Percentiles rank a stretch among this genome's conserved stretches.
Evolutionary conservation across 1,139 yeast genomes (phyloP).

Genomic region (Candida labiduridarum): DNA sequence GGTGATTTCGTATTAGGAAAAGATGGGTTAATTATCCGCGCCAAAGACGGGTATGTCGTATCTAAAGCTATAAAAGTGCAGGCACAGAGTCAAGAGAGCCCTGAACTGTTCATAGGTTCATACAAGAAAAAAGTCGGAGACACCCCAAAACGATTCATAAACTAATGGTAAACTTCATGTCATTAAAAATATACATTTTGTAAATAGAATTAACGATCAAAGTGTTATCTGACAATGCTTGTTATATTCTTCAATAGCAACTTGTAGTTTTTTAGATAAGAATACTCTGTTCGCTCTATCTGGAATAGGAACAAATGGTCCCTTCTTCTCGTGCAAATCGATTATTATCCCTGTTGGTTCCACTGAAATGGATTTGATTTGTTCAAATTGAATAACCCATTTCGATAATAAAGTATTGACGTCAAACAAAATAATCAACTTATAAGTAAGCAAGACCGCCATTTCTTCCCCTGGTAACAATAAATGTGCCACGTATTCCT

Average conservation of each 20-base stretch:
- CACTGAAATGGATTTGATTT: slow-evolving; percentile 67
- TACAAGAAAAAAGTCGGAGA: slow-evolving; percentile 16
- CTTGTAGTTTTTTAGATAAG: slow-evolving; percentile 71
- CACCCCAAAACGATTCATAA: slow-evolving; percentile 14
- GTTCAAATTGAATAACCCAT: slow-evolving; percentile 68
- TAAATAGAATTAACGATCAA: slow-evolving; percentile 15
- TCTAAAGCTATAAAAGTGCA: slow-evolving; percentile 52
- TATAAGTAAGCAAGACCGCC: slow-evolving; percentile 76
- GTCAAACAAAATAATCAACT: slow-evolving; percentile 67
- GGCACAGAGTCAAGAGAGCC: slow-evolving; percentile 50
- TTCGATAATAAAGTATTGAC: slow-evolving; percentile 60
- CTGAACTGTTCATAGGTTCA: slow-evolving; percentile 21
- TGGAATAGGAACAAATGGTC: slow-evolving; percentile 78
- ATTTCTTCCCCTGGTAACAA: slow-evolving; percentile 78
- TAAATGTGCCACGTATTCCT: slow-evolving; percentile 83
- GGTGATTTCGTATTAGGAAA: slow-evolving; percentile 45
- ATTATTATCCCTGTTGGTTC: slow-evolving; percentile 81
- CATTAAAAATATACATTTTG: slow-evolving; percentile 14
- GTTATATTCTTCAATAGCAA: slow-evolving; percentile 82
- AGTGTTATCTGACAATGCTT: slow-evolving; percentile 52
- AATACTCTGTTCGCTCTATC: slow-evolving; percentile 65
- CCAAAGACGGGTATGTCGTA: slow-evolving; percentile 44
- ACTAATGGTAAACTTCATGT: slow-evolving; percentile 4
- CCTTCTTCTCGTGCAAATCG: slow-evolving; percentile 60
- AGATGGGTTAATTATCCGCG: slow-evolving; percentile 37